Evolutionary conservation across 2,329 filamentous ascomycete species (phyloP).

Genomic region (Coniochaeta sp.): DNA sequence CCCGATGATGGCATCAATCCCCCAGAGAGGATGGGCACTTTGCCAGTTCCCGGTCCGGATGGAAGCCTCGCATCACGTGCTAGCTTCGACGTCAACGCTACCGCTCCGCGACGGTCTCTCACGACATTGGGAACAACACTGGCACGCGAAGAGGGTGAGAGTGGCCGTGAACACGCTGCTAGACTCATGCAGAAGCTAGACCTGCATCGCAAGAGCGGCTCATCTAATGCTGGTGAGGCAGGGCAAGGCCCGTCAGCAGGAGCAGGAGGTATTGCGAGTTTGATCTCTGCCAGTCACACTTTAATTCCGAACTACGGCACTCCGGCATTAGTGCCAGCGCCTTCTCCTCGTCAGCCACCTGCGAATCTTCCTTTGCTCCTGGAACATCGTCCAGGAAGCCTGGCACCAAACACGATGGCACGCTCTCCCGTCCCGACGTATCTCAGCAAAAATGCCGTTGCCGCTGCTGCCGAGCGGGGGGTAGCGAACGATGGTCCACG

Average conservation of each 20-base stretch:
- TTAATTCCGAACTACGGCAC: slow-evolving; percentile 55
- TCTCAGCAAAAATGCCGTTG: slow-evolving; percentile 77
- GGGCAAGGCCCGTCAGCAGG: slow-evolving; percentile 30
- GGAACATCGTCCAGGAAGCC: slow-evolving; percentile 47
- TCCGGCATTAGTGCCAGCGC: slow-evolving; percentile 1
- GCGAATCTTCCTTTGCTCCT: slow-evolving; percentile 25
- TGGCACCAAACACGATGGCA: slow-evolving; percentile 77
- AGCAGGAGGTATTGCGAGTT: slow-evolving; percentile 66
- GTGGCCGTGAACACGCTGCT: slow-evolving; percentile 70
- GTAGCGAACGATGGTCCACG: slow-evolving; percentile 53
- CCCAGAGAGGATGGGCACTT: slow-evolving; percentile 54
- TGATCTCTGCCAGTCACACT: slow-evolving; percentile 79
- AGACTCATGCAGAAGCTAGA: slow-evolving; percentile 92
- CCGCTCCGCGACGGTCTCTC: slow-evolving; percentile 44
- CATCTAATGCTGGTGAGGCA: slow-evolving; percentile 28
- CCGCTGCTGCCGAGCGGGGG: slow-evolving; percentile 70
- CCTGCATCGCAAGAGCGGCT: slow-evolving; percentile 64
- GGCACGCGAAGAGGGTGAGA: slow-evolving; percentile 60
- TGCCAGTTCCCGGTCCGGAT: slow-evolving; percentile 59
- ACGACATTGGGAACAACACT: slow-evolving; percentile 46
- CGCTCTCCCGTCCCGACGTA: slow-evolving; percentile 78
- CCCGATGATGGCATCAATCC: slow-evolving; percentile 23
- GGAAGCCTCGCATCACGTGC: slow-evolving; percentile 44
- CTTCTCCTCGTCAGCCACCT: background rate
- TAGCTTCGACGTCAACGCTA: slow-evolving; percentile 61